phyloP scores from a whole-genome alignment of 148 eudicot genomes.

The Silene uniflora region DNA sequence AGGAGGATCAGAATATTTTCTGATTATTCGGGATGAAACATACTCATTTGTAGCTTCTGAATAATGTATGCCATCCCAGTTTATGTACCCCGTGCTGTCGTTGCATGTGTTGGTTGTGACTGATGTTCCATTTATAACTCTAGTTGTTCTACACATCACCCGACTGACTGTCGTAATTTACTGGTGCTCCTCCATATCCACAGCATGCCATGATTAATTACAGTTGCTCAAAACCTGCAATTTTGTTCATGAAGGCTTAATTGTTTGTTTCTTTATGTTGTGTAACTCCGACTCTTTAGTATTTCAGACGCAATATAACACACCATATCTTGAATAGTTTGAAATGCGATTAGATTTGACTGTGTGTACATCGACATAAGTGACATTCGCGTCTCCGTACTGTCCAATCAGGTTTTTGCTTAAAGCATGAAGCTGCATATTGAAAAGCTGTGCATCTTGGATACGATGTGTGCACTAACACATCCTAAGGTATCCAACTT shows the following conservation, averaged over 20 bases:
- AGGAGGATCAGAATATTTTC: slow-evolving; percentile 64
- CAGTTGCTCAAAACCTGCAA: slow-evolving; percentile 81
- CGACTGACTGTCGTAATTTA: slow-evolving; percentile 69
- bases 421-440: slow-evolving; percentile 80
- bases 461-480: slow-evolving; percentile 65
- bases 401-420: slow-evolving; percentile 61
- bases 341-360: slow-evolving; percentile 73
- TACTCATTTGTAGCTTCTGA: slow-evolving; percentile 66
- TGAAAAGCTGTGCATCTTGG: slow-evolving; percentile 79
- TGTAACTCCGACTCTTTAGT: too few species aligned
- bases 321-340: slow-evolving; percentile 80
- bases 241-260: not conserved
- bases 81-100: slow-evolving; percentile 51
- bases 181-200: slow-evolving; percentile 82
- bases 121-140: slow-evolving; percentile 60
- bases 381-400: slow-evolving; percentile 66
- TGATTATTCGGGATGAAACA: slow-evolving; percentile 54
- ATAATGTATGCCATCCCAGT: slow-evolving; percentile 74
- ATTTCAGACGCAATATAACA: slow-evolving; percentile 17
- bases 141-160: slow-evolving; percentile 62
- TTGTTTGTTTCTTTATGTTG: too few species aligned
- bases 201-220: slow-evolving; percentile 85
- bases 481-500: slow-evolving; percentile 81
- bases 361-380: slow-evolving; percentile 68
- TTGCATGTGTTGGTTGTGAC: slow-evolving; percentile 57